Percentiles rank a stretch among this genome's conserved stretches.
These are phyloP conservation scores for Pachyrhizus erosus DNA, from an alignment of 306 rosid species.

Conservation along the genomic window DNA sequence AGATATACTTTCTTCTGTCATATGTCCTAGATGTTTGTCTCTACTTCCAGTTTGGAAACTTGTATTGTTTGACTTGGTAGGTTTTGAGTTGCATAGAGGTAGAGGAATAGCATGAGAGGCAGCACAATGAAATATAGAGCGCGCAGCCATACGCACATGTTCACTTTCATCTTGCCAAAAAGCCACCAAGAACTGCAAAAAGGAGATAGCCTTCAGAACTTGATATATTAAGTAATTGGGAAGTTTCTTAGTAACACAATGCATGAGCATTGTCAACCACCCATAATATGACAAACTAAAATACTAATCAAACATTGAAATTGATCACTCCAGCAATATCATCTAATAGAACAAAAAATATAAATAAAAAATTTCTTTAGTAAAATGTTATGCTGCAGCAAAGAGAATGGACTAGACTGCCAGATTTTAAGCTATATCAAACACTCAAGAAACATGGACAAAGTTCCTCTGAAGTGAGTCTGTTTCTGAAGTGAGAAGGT, in stretches of 20 bases:
- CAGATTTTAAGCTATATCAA: conserved; percentile 39
- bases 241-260: conserved; percentile 8
- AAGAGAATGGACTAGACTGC: conserved; percentile 19
- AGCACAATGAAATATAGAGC: conserved; percentile 94
- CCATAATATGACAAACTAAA: conserved; percentile 31
- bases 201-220: conserved; percentile 29
- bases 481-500: background rate
- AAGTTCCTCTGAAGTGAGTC: conserved; percentile 1
- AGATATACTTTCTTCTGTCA: conserved; percentile 48
- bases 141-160: conserved; percentile 97
- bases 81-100: conserved; percentile 63
- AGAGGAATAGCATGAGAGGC: conserved; percentile 90
- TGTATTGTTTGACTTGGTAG: conserved; percentile 47
- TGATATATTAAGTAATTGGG: conserved; percentile 33
- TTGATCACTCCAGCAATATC: conserved; percentile 31
- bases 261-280: conserved; percentile 26
- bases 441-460: conserved; percentile 22
- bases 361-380: conserved; percentile 11
- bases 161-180: conserved; percentile 99
- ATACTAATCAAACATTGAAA: conserved; percentile 15
- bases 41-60: conserved; percentile 46
- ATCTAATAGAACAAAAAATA: conserved; percentile 24
- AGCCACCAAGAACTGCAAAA: conserved; percentile 90
- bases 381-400: conserved; percentile 27
- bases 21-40: conserved; percentile 49